Conservation (phyloP, 1,139 yeast genomes). For the Hansenula anomala region DNA sequence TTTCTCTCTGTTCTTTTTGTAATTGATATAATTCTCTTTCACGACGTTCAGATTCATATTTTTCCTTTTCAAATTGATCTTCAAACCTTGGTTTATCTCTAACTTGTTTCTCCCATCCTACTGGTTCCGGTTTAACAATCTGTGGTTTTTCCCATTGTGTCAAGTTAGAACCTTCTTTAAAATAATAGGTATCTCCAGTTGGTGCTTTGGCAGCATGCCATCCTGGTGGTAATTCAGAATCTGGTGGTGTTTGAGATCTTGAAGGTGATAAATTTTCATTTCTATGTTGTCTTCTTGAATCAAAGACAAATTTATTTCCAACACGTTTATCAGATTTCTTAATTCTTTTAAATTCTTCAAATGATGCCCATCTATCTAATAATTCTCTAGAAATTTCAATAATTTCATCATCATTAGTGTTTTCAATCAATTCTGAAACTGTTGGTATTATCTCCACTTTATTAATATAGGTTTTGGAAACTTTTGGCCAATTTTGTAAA, state of each 20-base stretch:
- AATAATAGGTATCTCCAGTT: slow-evolving; percentile 44
- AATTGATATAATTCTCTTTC: background rate
- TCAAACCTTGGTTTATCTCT: no score
- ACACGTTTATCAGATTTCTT: slow-evolving; percentile 39
- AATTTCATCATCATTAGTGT: slow-evolving; percentile 29
- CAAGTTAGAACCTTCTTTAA: slow-evolving; percentile 39
- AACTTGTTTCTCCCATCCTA: slow-evolving; percentile 4
- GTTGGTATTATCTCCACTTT: slow-evolving; percentile 71
- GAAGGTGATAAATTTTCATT: background rate
- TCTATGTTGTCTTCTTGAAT: slow-evolving; percentile 31
- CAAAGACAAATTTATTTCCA: slow-evolving; percentile 18
- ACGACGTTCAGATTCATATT: slow-evolving; percentile 24
- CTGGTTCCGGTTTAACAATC: background rate
- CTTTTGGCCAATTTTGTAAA: slow-evolving; percentile 69
- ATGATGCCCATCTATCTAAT: slow-evolving; percentile 63
- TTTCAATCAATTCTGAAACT: slow-evolving; percentile 39
- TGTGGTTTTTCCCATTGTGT: slow-evolving; percentile 68
- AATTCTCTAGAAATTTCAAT: slow-evolving; percentile 38
- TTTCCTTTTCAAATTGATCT: slow-evolving; percentile 4
- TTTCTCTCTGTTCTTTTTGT: slow-evolving; percentile 9
- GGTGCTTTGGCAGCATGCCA: slow-evolving; percentile 29
- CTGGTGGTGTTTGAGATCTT: background rate
- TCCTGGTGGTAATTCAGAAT: slow-evolving; percentile 27
- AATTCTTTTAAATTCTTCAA: slow-evolving; percentile 81
- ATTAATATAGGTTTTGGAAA: slow-evolving; percentile 78